Conservation (phyloP, 345 rosid genomes). For the Murraya koenigii region DNA sequence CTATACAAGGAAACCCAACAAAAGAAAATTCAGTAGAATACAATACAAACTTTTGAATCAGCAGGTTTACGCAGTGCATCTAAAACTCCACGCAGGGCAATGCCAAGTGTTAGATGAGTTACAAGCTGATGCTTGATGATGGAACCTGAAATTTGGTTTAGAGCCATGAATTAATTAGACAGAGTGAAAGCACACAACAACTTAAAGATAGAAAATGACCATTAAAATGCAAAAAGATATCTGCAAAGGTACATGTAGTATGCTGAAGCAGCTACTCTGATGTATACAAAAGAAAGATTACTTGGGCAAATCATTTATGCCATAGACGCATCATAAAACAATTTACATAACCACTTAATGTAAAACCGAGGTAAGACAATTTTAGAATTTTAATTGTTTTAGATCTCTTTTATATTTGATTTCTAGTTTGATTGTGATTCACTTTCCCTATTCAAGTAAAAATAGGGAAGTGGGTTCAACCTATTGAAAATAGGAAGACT, state of each 20-base stretch:
- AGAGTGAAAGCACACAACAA: neutral
- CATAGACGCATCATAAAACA: neutral
- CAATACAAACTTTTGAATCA: slow-evolving; percentile 82
- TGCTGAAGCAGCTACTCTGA: neutral
- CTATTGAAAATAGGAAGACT: too few species aligned
- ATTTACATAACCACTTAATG: neutral
- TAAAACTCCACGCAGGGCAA: slow-evolving; percentile 88
- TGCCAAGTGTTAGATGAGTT: slow-evolving; percentile 85
- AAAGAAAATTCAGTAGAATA: neutral
- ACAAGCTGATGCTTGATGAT: slow-evolving; percentile 97
- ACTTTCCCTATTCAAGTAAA: too few species aligned
- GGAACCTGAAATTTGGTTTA: slow-evolving; percentile 58
- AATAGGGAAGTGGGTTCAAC: too few species aligned
- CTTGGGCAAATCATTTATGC: neutral
- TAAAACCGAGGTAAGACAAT: neutral
- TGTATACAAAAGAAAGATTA: neutral
- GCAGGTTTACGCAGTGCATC: slow-evolving; percentile 97
- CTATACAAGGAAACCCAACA: slow-evolving; percentile 2
- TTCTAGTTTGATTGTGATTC: too few species aligned
- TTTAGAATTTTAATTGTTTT: too few species aligned
- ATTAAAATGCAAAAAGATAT: neutral
- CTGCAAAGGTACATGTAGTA: neutral
- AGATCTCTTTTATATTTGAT: too few species aligned
- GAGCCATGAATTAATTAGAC: slow-evolving; percentile 3
- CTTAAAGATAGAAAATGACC: neutral